phyloP scores from a whole-genome alignment of 2,329 filamentous ascomycete genomes.

The Diplodia mutila region DNA sequence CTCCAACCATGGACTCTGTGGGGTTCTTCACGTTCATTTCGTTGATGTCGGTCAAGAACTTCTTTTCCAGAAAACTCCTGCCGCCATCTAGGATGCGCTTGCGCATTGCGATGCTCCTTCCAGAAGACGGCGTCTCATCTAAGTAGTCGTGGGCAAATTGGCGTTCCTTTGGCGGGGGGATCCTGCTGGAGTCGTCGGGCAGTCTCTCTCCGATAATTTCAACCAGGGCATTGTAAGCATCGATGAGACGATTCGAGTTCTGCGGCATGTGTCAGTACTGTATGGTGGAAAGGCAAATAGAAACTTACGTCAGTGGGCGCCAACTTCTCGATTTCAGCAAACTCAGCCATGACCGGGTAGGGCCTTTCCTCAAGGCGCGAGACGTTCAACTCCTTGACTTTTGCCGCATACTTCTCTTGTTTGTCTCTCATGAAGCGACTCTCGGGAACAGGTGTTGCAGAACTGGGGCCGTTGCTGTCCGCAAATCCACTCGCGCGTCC shows the following conservation, averaged over 20 bases:
- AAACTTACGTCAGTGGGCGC: constrained; percentile 64
- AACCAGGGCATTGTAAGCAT: constrained; percentile 81
- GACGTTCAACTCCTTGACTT: constrained; percentile 77
- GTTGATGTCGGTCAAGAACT: constrained; percentile 80
- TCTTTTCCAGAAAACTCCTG: constrained; percentile 76
- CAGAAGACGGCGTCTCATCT: constrained; percentile 70
- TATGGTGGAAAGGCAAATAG: background rate
- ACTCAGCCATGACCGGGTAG: constrained; percentile 75
- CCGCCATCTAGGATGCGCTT: constrained; percentile 81
- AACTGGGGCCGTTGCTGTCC: constrained; percentile 66
- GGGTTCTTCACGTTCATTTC: constrained; percentile 79
- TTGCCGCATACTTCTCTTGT: constrained; percentile 78
- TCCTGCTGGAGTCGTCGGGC: background rate
- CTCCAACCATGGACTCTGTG: constrained; percentile 85
- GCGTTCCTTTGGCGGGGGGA: constrained; percentile 69
- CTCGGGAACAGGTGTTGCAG: constrained; percentile 57
- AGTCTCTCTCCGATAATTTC: constrained; percentile 68
- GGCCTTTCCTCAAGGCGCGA: constrained; percentile 67
- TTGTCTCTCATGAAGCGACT: constrained; percentile 81
- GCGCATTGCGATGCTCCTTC: constrained; percentile 67
- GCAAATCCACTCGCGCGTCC: constrained; percentile 64
- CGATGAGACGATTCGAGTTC: constrained; percentile 73
- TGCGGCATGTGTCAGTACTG: constrained; percentile 40
- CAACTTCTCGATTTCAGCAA: constrained; percentile 73
- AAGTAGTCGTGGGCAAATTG: constrained; percentile 78